Percentiles rank a stretch among this genome's conserved stretches.
These are phyloP conservation scores for Hypholoma fasciculare DNA, from an alignment of 768 basidiomycete genomes.

Conservation along the genomic window DNA sequence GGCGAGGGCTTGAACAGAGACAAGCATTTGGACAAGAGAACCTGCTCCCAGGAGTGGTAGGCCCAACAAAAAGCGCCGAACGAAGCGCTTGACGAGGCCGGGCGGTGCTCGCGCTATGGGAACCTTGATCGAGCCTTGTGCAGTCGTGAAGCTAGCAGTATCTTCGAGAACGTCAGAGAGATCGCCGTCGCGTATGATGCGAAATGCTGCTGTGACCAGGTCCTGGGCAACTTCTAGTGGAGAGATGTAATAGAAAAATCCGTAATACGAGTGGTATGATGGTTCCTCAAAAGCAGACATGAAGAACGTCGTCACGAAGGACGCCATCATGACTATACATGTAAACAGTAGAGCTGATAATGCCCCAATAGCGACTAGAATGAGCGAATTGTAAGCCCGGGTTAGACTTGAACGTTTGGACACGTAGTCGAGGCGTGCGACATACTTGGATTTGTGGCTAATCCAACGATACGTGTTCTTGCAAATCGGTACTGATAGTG, in stretches of 20 bases:
- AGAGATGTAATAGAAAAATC: constrained; percentile 39
- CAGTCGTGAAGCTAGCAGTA: constrained; percentile 17
- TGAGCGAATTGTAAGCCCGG: constrained; percentile 13
- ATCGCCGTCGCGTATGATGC: constrained; percentile 60
- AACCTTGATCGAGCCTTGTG: constrained; percentile 16
- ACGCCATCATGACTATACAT: constrained; percentile 63
- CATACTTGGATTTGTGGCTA: constrained; percentile 78
- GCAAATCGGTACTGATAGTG: constrained; percentile 76
- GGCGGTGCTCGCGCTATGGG: constrained; percentile 29
- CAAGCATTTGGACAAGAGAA: constrained; percentile 71
- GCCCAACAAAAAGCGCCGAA: constrained; percentile 75
- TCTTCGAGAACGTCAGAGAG: constrained; percentile 41
- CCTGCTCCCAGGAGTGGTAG: constrained; percentile 77
- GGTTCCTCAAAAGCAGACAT: constrained; percentile 62
- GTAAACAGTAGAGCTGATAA: constrained; percentile 66
- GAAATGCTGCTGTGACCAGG: constrained; percentile 61
- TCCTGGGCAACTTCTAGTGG: constrained; percentile 61
- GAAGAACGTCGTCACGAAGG: constrained; percentile 69
- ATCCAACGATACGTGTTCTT: constrained; percentile 65
- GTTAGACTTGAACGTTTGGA: constrained; percentile 7
- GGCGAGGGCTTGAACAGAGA: constrained; percentile 61
- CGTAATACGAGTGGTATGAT: constrained; percentile 31
- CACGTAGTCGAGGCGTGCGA: constrained; percentile 3
- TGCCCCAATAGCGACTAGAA: constrained; percentile 61
- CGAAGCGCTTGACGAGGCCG: constrained; percentile 53